Evolutionary conservation across 345 rosid species (phyloP), one percentile per base, ranked within the genome.

Genomic region (Salix arbutifolia): DNA sequence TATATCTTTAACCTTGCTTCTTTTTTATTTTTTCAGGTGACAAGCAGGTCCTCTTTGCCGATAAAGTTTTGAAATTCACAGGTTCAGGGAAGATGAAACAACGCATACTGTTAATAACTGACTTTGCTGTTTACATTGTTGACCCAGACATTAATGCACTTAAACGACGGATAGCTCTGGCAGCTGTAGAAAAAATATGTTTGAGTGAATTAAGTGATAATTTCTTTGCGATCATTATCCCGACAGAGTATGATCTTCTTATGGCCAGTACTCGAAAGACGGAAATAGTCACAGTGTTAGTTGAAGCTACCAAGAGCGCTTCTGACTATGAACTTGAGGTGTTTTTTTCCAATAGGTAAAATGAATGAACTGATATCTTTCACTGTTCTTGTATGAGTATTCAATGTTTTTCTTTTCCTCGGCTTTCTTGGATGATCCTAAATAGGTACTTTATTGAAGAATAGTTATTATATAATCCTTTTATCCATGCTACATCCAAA

Each of bases 231-330:
- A 78, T 96, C 74, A 83, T 96, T 42, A 81, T 96, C 62, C 98
- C 98, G 16, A 92, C 93, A 0, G 99, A 94, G 85, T 96, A 96
- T 79, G 99, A 96, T 86, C 70, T 94, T 9, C 93, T 96, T 62
- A 89, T 94, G 95, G 97, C 98, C 40, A 91, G 97, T 65, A 90
- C 98, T 21, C 87, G 97, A 33, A 96, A 94, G 85, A 87, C 91
- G 28, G 99, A 96, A 79, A 93, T 96, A 53, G 97, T 90, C 74
- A 87, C 92, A 16, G 88, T 90, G 58, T 83, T 96, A 77, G 91
- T 87, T 40, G 97, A 96, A 84, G 94, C 92, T 65, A 91, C 91
- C 5, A 94, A 91, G 86, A 82, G 84, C 38, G 85, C 90, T 28
- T 91, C 98, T 70, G 89, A 89, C 76, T 92, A 86, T 78, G 97